Evolutionary conservation across 805 yeast genomes (phyloP).

Genomic region (Teunomyces lycoperdinae): DNA sequence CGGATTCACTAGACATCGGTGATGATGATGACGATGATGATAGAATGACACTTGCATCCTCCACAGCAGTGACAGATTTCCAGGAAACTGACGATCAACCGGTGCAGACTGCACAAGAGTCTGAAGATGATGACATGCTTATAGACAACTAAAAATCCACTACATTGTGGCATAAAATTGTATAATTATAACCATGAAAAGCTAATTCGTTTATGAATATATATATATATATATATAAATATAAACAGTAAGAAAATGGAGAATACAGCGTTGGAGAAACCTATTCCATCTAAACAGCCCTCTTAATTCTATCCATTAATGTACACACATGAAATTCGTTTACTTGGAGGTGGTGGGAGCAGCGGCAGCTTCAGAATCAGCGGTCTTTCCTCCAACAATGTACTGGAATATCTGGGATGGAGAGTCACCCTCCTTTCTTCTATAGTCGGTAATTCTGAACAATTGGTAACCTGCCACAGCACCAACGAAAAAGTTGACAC

Average conservation of each 20-base stretch:
- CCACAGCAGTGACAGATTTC: background rate
- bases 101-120: slow-evolving; percentile 1
- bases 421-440: slow-evolving; percentile 62
- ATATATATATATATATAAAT: background rate
- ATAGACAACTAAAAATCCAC: slow-evolving; percentile 5
- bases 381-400: slow-evolving; percentile 48
- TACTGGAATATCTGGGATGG: slow-evolving; percentile 55
- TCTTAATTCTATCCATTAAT: background rate
- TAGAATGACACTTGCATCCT: background rate
- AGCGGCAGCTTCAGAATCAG: slow-evolving; percentile 5
- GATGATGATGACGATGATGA: background rate
- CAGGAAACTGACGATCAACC: background rate
- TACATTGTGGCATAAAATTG: slow-evolving; percentile 2
- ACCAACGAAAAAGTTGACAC: slow-evolving; percentile 91
- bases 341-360: background rate
- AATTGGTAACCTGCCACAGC: slow-evolving; percentile 86
- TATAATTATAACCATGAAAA: slow-evolving; percentile 2
- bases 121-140: slow-evolving; percentile 9
- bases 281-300: background rate
- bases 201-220: background rate
- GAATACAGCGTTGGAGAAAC: background rate
- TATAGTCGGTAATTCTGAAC: slow-evolving; percentile 64
- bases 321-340: slow-evolving; percentile 2
- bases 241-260: background rate
- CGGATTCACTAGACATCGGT: slow-evolving; percentile 2